Conservation (phyloP, 2,329 filamentous ascomycete genomes). For the Penicillium sp. region DNA sequence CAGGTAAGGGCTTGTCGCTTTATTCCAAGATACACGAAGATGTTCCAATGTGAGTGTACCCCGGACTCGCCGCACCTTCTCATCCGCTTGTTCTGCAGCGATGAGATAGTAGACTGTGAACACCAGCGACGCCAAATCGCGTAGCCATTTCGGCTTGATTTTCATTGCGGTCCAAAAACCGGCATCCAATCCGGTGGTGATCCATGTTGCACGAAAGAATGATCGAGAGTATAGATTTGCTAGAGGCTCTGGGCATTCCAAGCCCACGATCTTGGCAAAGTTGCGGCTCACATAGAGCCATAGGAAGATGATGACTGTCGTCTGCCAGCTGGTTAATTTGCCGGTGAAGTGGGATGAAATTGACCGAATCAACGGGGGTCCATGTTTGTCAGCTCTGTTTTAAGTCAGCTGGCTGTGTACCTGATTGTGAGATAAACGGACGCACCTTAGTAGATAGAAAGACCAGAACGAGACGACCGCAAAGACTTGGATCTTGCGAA, state of each 20-base stretch:
- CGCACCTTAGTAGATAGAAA: conserved; percentile 76
- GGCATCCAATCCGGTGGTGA: conserved; percentile 90
- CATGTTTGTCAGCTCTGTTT: conserved; percentile 79
- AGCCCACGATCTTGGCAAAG: conserved; percentile 87
- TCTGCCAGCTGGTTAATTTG: conserved; percentile 86
- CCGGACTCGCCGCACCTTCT: conserved; percentile 91
- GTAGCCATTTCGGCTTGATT: conserved; percentile 77
- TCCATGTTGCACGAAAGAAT: conserved; percentile 97
- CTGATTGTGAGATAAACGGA: background rate
- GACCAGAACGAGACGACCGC: conserved; percentile 92
- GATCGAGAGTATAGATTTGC: conserved; percentile 90
- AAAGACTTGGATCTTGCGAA: conserved; percentile 89
- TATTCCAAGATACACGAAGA: conserved; percentile 92
- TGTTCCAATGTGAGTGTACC: conserved; percentile 89
- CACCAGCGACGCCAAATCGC: conserved; percentile 80
- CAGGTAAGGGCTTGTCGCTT: conserved; percentile 86
- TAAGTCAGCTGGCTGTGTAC: background rate
- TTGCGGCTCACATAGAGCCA: conserved; percentile 92
- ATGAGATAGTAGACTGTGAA: conserved; percentile 92
- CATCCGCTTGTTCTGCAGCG: conserved; percentile 90
- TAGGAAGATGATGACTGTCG: conserved; percentile 82
- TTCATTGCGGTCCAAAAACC: conserved; percentile 99
- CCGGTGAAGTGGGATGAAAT: conserved; percentile 74
- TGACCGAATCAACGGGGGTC: conserved; percentile 75
- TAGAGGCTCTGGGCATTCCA: conserved; percentile 91